Evolutionary conservation across 208 protist species (phyloP).

Genomic region (Porcisia hertigi): DNA sequence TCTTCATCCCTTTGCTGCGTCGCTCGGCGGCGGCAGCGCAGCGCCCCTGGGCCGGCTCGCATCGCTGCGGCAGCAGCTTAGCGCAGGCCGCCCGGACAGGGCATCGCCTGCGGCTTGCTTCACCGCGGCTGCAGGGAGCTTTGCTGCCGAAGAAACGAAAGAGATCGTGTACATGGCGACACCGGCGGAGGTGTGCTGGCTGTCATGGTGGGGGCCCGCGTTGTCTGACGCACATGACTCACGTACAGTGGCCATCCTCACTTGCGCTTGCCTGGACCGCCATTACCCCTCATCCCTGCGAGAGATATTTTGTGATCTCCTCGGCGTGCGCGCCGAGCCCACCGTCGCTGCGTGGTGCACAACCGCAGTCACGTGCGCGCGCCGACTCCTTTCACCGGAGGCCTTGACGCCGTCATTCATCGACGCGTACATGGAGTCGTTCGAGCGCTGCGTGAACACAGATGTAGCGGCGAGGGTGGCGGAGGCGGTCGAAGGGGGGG

Average conservation of each 20-base stretch:
- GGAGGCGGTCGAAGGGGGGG: background rate
- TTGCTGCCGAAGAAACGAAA: background rate
- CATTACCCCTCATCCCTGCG: constrained; percentile 30
- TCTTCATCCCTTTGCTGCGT: background rate
- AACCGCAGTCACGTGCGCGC: constrained; percentile 20
- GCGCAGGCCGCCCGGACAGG: background rate
- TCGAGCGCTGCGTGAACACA: constrained; percentile 36
- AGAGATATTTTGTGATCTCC: constrained; percentile 17
- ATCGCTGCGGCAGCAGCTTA: constrained; percentile 9
- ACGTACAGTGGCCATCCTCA: constrained; percentile 4
- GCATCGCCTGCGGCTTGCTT: background rate
- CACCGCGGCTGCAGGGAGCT: background rate
- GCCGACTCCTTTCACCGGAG: constrained; percentile 4
- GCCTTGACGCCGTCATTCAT: constrained; percentile 23
- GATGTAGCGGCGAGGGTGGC: constrained; percentile 34
- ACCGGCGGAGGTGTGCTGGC: constrained; percentile 56
- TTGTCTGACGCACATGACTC: constrained; percentile 4
- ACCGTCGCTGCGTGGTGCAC: constrained; percentile 50
- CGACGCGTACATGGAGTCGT: constrained; percentile 22
- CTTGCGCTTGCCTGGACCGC: constrained; percentile 13
- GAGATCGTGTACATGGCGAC: constrained; percentile 36
- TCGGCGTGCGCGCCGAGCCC: constrained; percentile 38
- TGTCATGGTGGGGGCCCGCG: constrained; percentile 4
- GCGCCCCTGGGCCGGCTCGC: constrained; percentile 11
- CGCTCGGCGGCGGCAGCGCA: background rate